A percentile compares a stretch with the other conserved stretches of the same genome.
Conservation (phyloP, 371 early-diverging fungal genomes). For the Circinella minor region DNA sequence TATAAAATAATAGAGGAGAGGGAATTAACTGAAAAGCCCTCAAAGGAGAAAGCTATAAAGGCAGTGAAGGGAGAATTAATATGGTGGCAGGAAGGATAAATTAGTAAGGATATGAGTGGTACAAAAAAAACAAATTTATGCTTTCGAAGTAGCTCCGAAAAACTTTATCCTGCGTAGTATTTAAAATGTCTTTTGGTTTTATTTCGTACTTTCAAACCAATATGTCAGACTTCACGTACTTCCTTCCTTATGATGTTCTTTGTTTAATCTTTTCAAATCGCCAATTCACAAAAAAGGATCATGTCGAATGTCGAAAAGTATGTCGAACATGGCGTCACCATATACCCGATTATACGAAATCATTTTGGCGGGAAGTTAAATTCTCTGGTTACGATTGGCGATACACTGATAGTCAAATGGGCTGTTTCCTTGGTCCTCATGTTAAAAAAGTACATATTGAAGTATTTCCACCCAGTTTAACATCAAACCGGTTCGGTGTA, state of each 20-base stretch:
- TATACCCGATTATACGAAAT: neutral
- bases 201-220: too few relatives aligned
- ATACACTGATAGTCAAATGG: neutral
- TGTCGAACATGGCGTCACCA: neutral
- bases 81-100: too few relatives aligned
- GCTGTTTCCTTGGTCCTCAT: neutral
- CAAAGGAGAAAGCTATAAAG: too few relatives aligned
- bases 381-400: neutral
- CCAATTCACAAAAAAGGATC: neutral
- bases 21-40: too few relatives aligned
- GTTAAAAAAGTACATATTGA: neutral
- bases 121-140: too few relatives aligned
- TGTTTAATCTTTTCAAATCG: neutral
- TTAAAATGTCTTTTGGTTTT: too few relatives aligned
- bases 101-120: too few relatives aligned
- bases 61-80: too few relatives aligned
- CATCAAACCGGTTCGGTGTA: neutral
- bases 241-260: constrained; percentile 2
- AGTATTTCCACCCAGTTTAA: neutral
- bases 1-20: too few relatives aligned
- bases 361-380: neutral
- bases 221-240: neutral
- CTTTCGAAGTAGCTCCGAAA: too few relatives aligned
- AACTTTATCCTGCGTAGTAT: neutral
- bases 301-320: constrained; percentile 1